Base-by-base conservation (phyloP, 2,329 filamentous ascomycete genomes). In the Grosmannia clavigera region DNA sequence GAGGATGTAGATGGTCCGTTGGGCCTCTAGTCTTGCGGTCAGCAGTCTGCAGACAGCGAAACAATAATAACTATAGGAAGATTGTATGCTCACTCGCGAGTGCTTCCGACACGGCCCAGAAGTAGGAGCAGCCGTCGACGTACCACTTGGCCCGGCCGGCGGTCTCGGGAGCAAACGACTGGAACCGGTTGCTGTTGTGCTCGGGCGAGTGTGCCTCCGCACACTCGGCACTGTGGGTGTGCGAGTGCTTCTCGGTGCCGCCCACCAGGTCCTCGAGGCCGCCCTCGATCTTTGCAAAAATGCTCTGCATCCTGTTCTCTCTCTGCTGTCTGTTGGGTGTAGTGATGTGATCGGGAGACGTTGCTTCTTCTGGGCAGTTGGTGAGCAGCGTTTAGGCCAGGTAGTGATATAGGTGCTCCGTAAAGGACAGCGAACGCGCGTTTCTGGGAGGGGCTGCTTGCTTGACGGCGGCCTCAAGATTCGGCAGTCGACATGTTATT, bases 111-210 rank as follows among this genome's bases (percentile, higher is more conserved):
- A 95, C 88, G 16, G 91, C 90, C 79, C 85, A 91, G 75, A 95
- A 91, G 70, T 95, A 94, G 10, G 84, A 83, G 69, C 86, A 89
- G 7, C 87, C 90, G 69, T 94, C 89, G 22, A 94, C 88, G 72
- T 87, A 92, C 89, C 90, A 95, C 76, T 95, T 95, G 63, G 82
- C 84, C 68, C 90, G 86, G 60, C 87, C 86, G 38, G 81, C 80
- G 25, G 87, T 81, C 67, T 85, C 81, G 1, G 88, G 84, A 1
- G 88, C 87, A 74, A 95, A 95, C 61, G 82, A 85, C 61, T 80
- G 75, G 68, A 78, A 85, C 56, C 83, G 79, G 65, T 86, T 78
- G 31, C 73, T 70, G 31, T 71, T 72, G 64, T 78, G 74, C 58
- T 73, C 70, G 31, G 74, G 70, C 3, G 71, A 67, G 55, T 79